Conservation (phyloP, 345 rosid species). For the Orychophragmus violaceus region DNA sequence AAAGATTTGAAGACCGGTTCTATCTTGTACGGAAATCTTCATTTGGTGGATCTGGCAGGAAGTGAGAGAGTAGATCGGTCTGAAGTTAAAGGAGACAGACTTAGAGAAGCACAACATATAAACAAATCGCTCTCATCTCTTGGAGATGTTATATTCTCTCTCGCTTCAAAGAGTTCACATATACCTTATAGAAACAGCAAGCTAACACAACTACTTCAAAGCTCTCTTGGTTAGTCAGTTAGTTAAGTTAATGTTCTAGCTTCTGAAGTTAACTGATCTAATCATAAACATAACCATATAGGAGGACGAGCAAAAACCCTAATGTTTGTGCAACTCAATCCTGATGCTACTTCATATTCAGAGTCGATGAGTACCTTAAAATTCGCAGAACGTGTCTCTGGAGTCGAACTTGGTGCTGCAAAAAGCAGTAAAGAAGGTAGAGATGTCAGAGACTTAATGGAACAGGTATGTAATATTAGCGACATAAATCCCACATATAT, state of each 20-base stretch:
- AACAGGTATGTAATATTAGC: slow-evolving; percentile 54
- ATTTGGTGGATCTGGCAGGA: slow-evolving; percentile 95
- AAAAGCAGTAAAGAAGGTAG: slow-evolving; percentile 73
- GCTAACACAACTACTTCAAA: slow-evolving; percentile 91
- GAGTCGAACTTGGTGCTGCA: slow-evolving; percentile 96
- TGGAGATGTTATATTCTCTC: slow-evolving; percentile 90
- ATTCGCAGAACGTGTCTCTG: slow-evolving; percentile 95
- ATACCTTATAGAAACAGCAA: slow-evolving; percentile 98
- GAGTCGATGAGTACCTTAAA: slow-evolving; percentile 85
- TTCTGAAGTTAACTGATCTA: background rate
- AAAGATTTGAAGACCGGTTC: slow-evolving; percentile 56
- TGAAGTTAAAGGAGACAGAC: slow-evolving; percentile 83
- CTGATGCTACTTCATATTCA: slow-evolving; percentile 63
- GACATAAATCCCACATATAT: too few species aligned
- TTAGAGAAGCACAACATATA: slow-evolving; percentile 94
- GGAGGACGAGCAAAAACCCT: slow-evolving; percentile 97
- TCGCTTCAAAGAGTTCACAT: slow-evolving; percentile 79
- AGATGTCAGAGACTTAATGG: slow-evolving; percentile 80
- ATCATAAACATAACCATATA: slow-evolving; percentile 21
- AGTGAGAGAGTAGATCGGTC: slow-evolving; percentile 96
- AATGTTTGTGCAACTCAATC: slow-evolving; percentile 97
- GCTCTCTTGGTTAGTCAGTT: slow-evolving; percentile 51
- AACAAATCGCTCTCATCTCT: slow-evolving; percentile 91
- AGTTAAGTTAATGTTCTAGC: background rate
- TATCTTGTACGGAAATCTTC: slow-evolving; percentile 63